A percentile compares a stretch with the other conserved stretches of the same genome.
Conservation (phyloP, 345 rosid genomes). For the Dovyalis caffra region DNA sequence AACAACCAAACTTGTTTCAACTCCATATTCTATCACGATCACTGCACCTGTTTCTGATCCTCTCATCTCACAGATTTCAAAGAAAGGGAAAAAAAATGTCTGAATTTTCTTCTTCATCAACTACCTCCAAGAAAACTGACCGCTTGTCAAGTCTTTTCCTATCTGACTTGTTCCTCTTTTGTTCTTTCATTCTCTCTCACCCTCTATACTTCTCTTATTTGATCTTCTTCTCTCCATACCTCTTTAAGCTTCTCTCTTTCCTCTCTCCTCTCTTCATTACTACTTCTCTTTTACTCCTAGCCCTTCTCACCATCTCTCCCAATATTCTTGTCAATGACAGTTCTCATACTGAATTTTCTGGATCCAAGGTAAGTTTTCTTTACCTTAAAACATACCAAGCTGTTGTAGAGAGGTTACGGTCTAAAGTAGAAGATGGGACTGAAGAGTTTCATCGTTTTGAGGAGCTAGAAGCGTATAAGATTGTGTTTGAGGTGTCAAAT, state of each 20-base stretch:
- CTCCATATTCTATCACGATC: conserved; percentile 17
- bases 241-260: conserved; percentile 69
- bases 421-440: conserved; percentile 33
- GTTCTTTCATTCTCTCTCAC: conserved; percentile 53
- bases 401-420: conserved; percentile 40
- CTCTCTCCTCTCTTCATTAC: conserved; percentile 85
- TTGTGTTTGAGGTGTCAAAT: conserved; percentile 49
- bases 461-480: conserved; percentile 62
- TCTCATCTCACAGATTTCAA: neutral
- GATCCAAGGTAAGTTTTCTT: conserved; percentile 41
- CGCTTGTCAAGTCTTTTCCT: conserved; percentile 46
- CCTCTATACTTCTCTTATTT: conserved; percentile 48
- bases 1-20: conserved; percentile 5
- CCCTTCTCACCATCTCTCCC: conserved; percentile 50
- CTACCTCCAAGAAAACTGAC: conserved; percentile 30
- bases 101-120: conserved; percentile 42
- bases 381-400: conserved; percentile 33
- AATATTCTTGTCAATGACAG: conserved; percentile 22
- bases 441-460: conserved; percentile 34
- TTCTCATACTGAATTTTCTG: conserved; percentile 23
- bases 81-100: conserved; percentile 34
- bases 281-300: conserved; percentile 66
- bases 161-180: conserved; percentile 46
- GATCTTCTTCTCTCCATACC: conserved; percentile 65
- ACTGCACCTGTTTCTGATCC: neutral